Percentiles rank a stretch among this genome's conserved stretches.
Evolutionary conservation across 805 yeast genomes (phyloP).

Genomic region (Cyberlindnera suaveolens): DNA sequence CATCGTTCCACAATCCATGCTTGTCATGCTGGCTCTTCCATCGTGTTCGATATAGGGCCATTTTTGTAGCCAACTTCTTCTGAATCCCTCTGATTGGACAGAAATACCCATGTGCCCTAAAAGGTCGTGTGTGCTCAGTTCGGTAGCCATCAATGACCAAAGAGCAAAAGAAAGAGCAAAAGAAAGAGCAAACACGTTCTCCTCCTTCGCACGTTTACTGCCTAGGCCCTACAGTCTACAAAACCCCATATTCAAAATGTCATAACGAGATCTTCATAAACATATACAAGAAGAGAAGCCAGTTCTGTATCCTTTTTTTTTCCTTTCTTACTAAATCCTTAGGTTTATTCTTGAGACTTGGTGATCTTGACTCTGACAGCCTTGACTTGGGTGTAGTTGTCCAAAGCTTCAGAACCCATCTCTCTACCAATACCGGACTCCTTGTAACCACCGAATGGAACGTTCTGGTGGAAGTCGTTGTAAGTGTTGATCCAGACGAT

Average conservation of each 20-base stretch:
- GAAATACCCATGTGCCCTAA: too few relatives aligned
- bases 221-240: background rate
- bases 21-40: too few relatives aligned
- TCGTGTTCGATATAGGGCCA: too few relatives aligned
- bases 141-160: too few relatives aligned
- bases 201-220: too few relatives aligned
- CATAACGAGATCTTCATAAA: too few relatives aligned
- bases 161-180: too few relatives aligned
- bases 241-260: background rate
- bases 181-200: too few relatives aligned
- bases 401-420: constrained; percentile 64
- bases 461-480: constrained; percentile 59
- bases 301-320: background rate
- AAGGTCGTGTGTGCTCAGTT: too few relatives aligned
- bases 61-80: too few relatives aligned
- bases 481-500: constrained; percentile 63
- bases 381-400: constrained; percentile 58
- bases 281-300: constrained; percentile 1
- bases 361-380: constrained; percentile 51
- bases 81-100: too few relatives aligned
- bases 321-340: background rate
- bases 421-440: constrained; percentile 69
- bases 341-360: constrained; percentile 8
- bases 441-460: constrained; percentile 69
- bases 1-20: too few relatives aligned